These are phyloP conservation scores for Cercospora canescens DNA, from an alignment of 2,329 filamentous ascomycete species.

Conservation along the genomic window DNA sequence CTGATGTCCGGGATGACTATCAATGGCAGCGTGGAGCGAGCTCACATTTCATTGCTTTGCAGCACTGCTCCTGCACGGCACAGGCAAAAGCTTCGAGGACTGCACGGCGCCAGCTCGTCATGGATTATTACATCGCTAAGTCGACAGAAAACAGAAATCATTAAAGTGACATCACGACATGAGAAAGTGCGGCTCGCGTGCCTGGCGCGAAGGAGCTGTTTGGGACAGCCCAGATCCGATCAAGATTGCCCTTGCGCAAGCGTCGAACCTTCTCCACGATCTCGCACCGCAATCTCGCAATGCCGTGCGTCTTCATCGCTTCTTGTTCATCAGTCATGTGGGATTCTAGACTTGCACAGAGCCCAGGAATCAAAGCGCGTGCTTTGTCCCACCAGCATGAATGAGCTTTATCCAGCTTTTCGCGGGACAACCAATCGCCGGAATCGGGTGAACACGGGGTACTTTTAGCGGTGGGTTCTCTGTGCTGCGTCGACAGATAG, in stretches of 20 bases:
- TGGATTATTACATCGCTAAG: slow-evolving; percentile 2
- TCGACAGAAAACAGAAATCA: neutral
- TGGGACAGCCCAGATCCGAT: neutral
- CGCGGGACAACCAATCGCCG: slow-evolving; percentile 1
- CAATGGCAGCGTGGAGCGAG: neutral
- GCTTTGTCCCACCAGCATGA: neutral
- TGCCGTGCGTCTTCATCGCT: neutral
- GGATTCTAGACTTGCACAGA: neutral
- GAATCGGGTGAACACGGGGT: neutral
- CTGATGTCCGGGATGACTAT: too few relatives aligned
- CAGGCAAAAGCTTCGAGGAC: neutral
- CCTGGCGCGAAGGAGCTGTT: slow-evolving; percentile 3
- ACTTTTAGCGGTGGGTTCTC: neutral
- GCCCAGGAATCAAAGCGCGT: neutral
- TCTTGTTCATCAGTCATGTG: neutral
- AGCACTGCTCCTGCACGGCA: neutral
- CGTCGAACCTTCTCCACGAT: slow-evolving; percentile 12
- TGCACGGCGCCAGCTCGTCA: slow-evolving; percentile 19
- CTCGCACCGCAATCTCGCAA: neutral
- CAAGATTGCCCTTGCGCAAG: slow-evolving; percentile 20
- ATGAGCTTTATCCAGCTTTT: neutral
- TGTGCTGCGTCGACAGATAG: neutral
- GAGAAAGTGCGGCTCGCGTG: slow-evolving; percentile 1
- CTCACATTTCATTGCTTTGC: neutral
- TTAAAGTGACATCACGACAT: slow-evolving; percentile 16